Percentiles rank a stretch among this genome's conserved stretches.
phyloP scores from a whole-genome alignment of 441 rosid genomes.

The Pelargonium myrrhifolium region DNA sequence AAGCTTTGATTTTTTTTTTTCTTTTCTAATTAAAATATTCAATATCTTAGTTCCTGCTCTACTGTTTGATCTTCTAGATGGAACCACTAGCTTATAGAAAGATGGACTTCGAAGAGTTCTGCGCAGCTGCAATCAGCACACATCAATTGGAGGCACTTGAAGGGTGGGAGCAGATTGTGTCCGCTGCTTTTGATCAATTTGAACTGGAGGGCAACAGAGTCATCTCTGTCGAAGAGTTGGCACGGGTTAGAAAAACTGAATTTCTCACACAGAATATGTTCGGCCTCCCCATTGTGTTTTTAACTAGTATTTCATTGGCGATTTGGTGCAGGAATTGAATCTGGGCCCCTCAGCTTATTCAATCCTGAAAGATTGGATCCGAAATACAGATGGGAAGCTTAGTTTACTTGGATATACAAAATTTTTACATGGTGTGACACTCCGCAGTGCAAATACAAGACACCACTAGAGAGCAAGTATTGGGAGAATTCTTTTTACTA shows the following conservation, averaged over 20 bases:
- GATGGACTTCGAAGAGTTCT: constrained; percentile 86
- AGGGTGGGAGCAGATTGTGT: constrained; percentile 74
- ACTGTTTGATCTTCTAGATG: constrained; percentile 42
- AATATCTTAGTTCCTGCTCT: not conserved
- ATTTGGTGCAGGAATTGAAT: constrained; percentile 62
- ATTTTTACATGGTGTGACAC: constrained; percentile 89
- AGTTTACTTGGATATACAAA: constrained; percentile 77
- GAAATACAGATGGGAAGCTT: constrained; percentile 77
- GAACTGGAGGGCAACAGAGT: constrained; percentile 78
- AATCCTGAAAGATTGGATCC: constrained; percentile 65
- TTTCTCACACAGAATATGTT: too few relatives aligned
- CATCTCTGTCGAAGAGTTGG: constrained; percentile 73
- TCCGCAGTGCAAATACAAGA: constrained; percentile 77
- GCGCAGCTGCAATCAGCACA: constrained; percentile 79
- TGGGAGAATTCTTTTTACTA: constrained; percentile 22
- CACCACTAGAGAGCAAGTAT: constrained; percentile 42
- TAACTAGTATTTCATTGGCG: constrained; percentile 3
- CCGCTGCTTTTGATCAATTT: constrained; percentile 68
- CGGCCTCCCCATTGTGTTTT: too few relatives aligned
- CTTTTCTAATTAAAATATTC: not conserved
- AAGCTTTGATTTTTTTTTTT: too few relatives aligned
- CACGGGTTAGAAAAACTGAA: constrained; percentile 42
- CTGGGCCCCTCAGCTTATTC: constrained; percentile 73
- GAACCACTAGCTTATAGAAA: constrained; percentile 67
- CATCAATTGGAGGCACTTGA: constrained; percentile 83